Base-by-base conservation (phyloP, 306 rosid genomes). In the Trifolium repens region DNA sequence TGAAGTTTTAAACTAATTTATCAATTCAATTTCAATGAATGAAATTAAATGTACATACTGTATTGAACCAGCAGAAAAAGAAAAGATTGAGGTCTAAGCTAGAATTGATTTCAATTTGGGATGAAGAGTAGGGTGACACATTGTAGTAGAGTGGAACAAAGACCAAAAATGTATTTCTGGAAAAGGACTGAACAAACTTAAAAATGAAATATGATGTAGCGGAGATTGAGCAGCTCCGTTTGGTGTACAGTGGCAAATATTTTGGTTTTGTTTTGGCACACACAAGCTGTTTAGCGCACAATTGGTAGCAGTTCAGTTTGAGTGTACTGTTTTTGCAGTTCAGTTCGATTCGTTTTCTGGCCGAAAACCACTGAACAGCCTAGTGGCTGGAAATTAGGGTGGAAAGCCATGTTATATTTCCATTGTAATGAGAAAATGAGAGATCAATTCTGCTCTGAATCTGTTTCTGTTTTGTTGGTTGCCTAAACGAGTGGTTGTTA, bases 1-100 rank as follows among this genome's bases (percentile, higher is more conserved):
- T 57, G 2, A 57, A 57, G 35, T 57, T 22, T 57, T 24, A 57
- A 57, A 57, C 5, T 10, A 10, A 22, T 57, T 34, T 57, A 57
- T 57, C 58, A 16, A 52, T 52, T 52, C 58, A 52, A 52, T 16
- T 52, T 52, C 58, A 52, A 52, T 52, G 58, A 52, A 52, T 52
- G 26, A 52, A 52, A 7, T 16, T 7, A 16, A 52, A 16, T 52
- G 58, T 16, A 17, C 26, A 52, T 52, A 52, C 58, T 50, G 58
- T 52, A 16, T 26, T 52, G 58, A 16, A 26, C 58, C 0, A 16
- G 46, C 12, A 8, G 58, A 52, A 52, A 52, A 17, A 52, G 26
- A 52, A 17, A 52, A 52, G 11, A 16, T 52, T 52, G 58, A 52
- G 58, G 58, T 52, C 58, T 52, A 52, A 16, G 22, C 58, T 52